Base-by-base conservation (phyloP, 768 basidiomycete species). In the Psilocybe sp. region DNA sequence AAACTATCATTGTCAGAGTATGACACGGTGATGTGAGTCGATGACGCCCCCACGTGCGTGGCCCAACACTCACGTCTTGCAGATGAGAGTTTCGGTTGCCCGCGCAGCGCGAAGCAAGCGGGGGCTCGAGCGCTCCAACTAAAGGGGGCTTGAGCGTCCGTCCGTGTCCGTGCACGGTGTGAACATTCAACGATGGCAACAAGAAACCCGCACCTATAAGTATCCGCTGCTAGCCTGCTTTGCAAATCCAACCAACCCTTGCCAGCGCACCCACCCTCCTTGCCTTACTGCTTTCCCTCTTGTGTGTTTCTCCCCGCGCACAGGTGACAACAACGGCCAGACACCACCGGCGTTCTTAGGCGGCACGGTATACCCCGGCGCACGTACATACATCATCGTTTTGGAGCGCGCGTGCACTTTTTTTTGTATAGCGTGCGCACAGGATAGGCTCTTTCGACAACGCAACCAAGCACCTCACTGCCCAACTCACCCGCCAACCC, bases 21-120 rank as follows among this genome's bases (percentile, higher is more conserved):
- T 28, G 23, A 28, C 23, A 28, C 23, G 23, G 4, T 28, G 23
- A 28, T 28, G n/a, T n/a, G 23, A 28, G 23, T 28, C 23, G 23
- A 28, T 28, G 23, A 28, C 23, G 23, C 23, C 23, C 23, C 23
- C 23, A 28, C 23, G 23, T 28, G 23, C 23, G 23, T 28, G 23
- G 23, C 23, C 23, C 23, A 28, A 28, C 23, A 7, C 23, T 28
- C 23, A 28, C 7, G 23, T 28, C 23, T 28, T 6, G 18, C 40
- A 49, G 56, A 58, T 58, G 57, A 55, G 57, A 58, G 53, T 58
- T 58, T 54, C 56, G 56, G 56, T 50, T 57, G 44, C 44, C 50
- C 43, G 43, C 49, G 51, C 49, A 48, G 47, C 49, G 49, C 47
- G 57, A 48, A 55, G 46, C 43, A 45, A 44, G 44, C 39, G 45